Evolutionary conservation across 441 rosid genomes (phyloP), one percentile per base, ranked within the genome.

Genomic region (Mallotus repandus): DNA sequence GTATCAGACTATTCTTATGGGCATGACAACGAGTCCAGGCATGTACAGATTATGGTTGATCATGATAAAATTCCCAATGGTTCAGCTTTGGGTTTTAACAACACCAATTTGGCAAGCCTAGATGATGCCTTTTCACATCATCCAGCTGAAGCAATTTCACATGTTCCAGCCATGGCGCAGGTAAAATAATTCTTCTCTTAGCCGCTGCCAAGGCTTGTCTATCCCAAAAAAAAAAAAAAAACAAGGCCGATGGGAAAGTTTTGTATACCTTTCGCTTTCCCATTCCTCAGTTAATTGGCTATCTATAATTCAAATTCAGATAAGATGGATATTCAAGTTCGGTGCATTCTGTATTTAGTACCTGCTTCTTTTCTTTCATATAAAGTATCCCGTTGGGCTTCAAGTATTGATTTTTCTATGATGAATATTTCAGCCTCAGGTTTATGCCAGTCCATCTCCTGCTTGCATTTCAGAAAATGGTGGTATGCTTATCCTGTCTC

Each of bases 341-440:
- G 5, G 35, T 55, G 43, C 54, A 53, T 50, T 43, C 5, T 32
- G 55, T 16, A 32, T 45, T 71, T 38, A n/a, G 43, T 6, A 10
- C 60, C 68, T 71, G 21, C 38, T 38, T 53, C 22, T 19, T 73
- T 68, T 66, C 41, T 52, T 72, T 9, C 12, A 41, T 22, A 48
- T 57, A 14, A 73, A 74, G 67, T 19, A 49, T 68, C 41, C 21
- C 8, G 66, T 79, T 62, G 22, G 48, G 35, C 75, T 77, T 65
- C 78, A 77, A 71, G 64, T 77, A 52, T 75, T 73, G 76, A 74
- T 63, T 76, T 74, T 78, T 29, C 61, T 10, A 16, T 46, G 76
- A 69, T 60, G 48, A 66, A 74, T 63, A 41, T 68, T 69, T 79
- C 88, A 78, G 78, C 68, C 52, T 68, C 81, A 71, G 63, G 79